These are phyloP conservation scores for Phytophthora vignae DNA, from an alignment of 352 stramenopile genomes.

Conservation along the genomic window DNA sequence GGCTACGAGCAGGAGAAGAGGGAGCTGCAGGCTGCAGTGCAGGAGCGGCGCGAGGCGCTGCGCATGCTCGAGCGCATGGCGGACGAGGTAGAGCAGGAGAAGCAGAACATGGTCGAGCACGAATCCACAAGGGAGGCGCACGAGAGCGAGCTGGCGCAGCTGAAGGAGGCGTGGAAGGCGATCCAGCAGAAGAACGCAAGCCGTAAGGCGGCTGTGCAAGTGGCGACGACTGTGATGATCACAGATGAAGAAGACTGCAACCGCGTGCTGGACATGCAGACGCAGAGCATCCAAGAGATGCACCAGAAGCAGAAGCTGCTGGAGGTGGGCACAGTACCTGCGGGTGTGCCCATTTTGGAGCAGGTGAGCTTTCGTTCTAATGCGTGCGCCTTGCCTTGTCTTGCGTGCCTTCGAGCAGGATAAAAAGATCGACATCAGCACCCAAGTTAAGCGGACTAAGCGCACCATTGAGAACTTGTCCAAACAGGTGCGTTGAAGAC, in stretches of 20 bases:
- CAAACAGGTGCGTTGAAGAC: slow-evolving; percentile 55
- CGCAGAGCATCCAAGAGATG: slow-evolving; percentile 75
- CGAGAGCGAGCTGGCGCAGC: slow-evolving; percentile 57
- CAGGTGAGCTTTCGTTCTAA: neutral
- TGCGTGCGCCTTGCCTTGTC: neutral
- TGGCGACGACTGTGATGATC: slow-evolving; percentile 74
- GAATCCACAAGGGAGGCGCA: slow-evolving; percentile 46
- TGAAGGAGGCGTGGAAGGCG: slow-evolving; percentile 72
- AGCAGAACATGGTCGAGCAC: slow-evolving; percentile 55
- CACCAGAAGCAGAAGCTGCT: slow-evolving; percentile 71
- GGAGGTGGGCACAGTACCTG: slow-evolving; percentile 37
- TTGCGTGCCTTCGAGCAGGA: slow-evolving; percentile 38
- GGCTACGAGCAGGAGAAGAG: slow-evolving; percentile 48
- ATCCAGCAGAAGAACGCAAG: slow-evolving; percentile 78
- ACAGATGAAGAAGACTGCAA: slow-evolving; percentile 85
- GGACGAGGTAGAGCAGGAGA: slow-evolving; percentile 59
- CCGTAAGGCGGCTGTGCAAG: slow-evolving; percentile 75
- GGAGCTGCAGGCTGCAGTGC: slow-evolving; percentile 53
- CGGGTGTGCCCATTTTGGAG: neutral
- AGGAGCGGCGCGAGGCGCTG: slow-evolving; percentile 52
- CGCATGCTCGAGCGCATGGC: slow-evolving; percentile 50
- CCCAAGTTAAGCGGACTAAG: slow-evolving; percentile 68
- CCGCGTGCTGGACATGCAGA: slow-evolving; percentile 77
- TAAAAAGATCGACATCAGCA: slow-evolving; percentile 78
- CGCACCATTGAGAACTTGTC: slow-evolving; percentile 57